Base-by-base conservation (phyloP, 2,329 filamentous ascomycete genomes). In the Penicillium sp. region DNA sequence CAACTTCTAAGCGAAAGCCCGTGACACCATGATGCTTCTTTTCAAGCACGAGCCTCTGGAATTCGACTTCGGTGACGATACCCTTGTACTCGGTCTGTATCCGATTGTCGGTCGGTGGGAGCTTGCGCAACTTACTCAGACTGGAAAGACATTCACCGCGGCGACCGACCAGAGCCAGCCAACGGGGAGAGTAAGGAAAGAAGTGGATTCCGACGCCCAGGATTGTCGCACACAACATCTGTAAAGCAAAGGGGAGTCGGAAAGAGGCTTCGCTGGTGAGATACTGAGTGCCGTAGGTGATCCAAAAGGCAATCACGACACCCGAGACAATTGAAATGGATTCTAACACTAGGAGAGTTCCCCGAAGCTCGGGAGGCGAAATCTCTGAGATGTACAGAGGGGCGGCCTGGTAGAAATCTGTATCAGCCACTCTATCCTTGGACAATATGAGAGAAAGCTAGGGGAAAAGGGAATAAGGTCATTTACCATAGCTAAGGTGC, bases 151-250 rank as follows among this genome's bases (percentile, higher is more conserved):
- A 38, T 13, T 84, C 82, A 1, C 80, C 71, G 42, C 83, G 74
- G 5, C 78, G 75, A 22, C 75, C 76, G 42, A 75, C 71, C 33
- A 75, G 76, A 84, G 77, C 76, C 80, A 85, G 76, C 77, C 83
- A 85, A 14, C 84, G 78, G 1, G 83, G 83, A 1, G 82, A 84
- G 62, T 78, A 84, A 0, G 84, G 84, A 55, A 84, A 74, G 65
- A 82, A 80, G 38, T 72, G 61, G 19, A 77, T 74, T 5, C 68
- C 71, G 1, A 25, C 40, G 7, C 70, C 67, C 1, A 74, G 60
- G 2, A 74, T 49, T 13, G 74, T 69, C 48, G 49, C 77, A 73
- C 30, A 80, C 68, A 59, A 76, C 60, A 80, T 79, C 58, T 84
- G 82, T 5, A 83, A 70, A 3, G 78, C 72, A 59, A 82, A 82